Base-by-base conservation (phyloP, 2,329 filamentous ascomycete species). In the Gliomastix tumulicola region DNA sequence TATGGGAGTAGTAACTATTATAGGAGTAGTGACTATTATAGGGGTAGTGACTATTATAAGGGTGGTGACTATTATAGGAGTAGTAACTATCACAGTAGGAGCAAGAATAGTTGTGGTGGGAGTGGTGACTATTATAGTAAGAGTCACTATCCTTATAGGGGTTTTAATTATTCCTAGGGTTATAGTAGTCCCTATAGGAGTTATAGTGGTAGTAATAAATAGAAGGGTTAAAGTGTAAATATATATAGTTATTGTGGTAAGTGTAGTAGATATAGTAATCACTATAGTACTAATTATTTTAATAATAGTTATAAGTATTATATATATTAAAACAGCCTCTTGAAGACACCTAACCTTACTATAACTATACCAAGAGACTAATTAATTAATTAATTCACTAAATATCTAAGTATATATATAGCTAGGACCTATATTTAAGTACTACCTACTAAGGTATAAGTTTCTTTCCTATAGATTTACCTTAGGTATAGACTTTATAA, bases 261-360 rank as follows among this genome's bases (percentile, higher is more conserved):
- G 7, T 34, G 11, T 34, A 9, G 15, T 21, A 19, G 11, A 8
- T 34, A 34, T 11, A 10, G 8, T 19, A 34, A 19, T 10, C 11
- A 19, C 10, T 18, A 21, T 11, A 34, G 10, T 8, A 21, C 15
- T 34, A 19, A 34, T 18, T 7, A 34, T 21, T 9, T 34, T 11
- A 21, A 21, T 18, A 34, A 34, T 18, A 19, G 20, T 32, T 21
- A 20, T 37, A 37, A 34, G 12, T 7, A 34, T 7, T 34, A 34
- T 21, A 32, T 32, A 32, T 32, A 32, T 18, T 17, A 32, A 18
- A 7, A 13, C 20, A 32, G 18, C n/a, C 20, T 32, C 6, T 18
- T 21, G 18, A 18, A 32, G n/a, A 16, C 20, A 12, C 9, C 9
- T 12, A 31, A 11, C 9, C 16, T 31, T 10, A 31, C 9, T 31